phyloP scores from a whole-genome alignment of 192 early-diverging fungal species.

The Gryganskiella cystojenkinii region DNA sequence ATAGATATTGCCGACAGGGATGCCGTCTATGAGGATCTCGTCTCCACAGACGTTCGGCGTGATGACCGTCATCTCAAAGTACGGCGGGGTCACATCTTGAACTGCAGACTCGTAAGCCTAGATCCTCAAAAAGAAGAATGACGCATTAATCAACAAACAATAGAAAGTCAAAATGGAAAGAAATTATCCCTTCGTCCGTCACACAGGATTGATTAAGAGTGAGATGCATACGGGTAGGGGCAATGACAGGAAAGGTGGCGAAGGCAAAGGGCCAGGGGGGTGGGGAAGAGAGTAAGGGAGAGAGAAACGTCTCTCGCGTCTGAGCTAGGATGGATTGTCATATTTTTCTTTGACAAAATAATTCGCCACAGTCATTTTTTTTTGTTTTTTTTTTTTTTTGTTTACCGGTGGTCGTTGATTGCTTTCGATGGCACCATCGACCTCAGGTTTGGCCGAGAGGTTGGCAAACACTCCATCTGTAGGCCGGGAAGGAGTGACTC shows the following conservation, averaged over 20 bases:
- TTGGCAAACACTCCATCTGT: constrained; percentile 70
- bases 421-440: constrained; percentile 58
- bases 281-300: not conserved
- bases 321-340: no score
- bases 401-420: constrained; percentile 49
- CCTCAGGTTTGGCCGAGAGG: constrained; percentile 66
- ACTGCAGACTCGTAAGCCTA: constrained; percentile 83
- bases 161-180: not conserved
- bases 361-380: no score
- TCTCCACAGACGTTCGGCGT: constrained; percentile 73
- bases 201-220: not conserved
- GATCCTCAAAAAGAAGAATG: not conserved
- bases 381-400: not conserved
- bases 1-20: constrained; percentile 85
- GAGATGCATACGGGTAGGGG: no score
- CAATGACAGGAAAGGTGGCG: not conserved
- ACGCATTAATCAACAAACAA: not conserved
- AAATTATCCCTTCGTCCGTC: not conserved
- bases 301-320: no score
- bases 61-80: constrained; percentile 82
- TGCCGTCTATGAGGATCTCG: constrained; percentile 84
- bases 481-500: constrained; percentile 44
- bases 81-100: constrained; percentile 77
- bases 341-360: no score
- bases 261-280: not conserved